A percentile compares a stretch with the other conserved stretches of the same genome.
Conservation (phyloP, 116 monocot species). For the Iris pallida region DNA sequence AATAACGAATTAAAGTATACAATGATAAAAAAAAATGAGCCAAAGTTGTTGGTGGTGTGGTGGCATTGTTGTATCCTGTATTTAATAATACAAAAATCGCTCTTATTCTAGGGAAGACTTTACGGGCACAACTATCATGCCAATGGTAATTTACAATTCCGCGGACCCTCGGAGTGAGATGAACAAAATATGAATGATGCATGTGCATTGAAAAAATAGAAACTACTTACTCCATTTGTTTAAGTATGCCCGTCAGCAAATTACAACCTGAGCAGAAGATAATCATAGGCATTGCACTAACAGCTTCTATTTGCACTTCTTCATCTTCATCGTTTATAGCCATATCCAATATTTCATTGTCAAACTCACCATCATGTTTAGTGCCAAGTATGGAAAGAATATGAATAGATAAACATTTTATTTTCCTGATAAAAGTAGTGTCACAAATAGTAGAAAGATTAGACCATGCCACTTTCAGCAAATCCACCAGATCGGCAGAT, state of each 20-base stretch:
- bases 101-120: no score
- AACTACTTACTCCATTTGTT: conserved; percentile 59
- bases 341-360: conserved; percentile 66
- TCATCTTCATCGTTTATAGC: conserved; percentile 66
- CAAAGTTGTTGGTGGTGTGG: no score
- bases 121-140: no score
- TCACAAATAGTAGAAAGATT: conserved; percentile 19
- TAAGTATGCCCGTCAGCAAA: conserved; percentile 30
- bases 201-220: not conserved
- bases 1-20: no score
- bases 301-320: conserved; percentile 66
- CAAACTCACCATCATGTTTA: conserved; percentile 20
- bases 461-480: conserved; percentile 58
- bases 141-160: no score
- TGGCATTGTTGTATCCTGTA: no score
- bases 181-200: no score
- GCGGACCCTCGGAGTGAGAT: no score
- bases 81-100: no score
- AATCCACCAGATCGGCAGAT: conserved; percentile 36
- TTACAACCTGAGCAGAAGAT: conserved; percentile 54
- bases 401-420: conserved; percentile 58
- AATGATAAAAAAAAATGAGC: no score
- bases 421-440: conserved; percentile 25
- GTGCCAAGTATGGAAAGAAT: conserved; percentile 46
- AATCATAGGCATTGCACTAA: conserved; percentile 65